Percentiles rank a stretch among this genome's conserved stretches.
Evolutionary conservation across 148 eudicot genomes (phyloP).

Genomic region (Chenopodium quinoa): DNA sequence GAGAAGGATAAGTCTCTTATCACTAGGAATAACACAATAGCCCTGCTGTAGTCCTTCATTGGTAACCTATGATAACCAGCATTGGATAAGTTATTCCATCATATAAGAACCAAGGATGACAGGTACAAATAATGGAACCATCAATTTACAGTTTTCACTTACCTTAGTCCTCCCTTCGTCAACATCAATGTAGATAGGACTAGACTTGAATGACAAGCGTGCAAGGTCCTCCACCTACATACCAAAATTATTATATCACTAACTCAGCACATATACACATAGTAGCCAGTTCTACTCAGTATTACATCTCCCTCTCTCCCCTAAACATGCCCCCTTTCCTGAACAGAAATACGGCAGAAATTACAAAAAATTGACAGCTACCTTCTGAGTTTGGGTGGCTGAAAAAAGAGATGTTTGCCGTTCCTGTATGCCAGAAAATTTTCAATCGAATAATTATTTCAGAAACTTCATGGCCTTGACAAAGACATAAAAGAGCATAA

Average conservation of each 20-base stretch:
- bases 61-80: slow-evolving; percentile 58
- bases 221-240: slow-evolving; percentile 87
- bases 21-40: slow-evolving; percentile 77
- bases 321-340: not conserved
- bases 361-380: slow-evolving; percentile 13
- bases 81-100: not conserved
- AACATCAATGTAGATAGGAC: slow-evolving; percentile 74
- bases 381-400: slow-evolving; percentile 98
- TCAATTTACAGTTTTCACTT: not conserved
- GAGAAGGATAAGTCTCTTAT: slow-evolving; percentile 74
- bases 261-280: too few relatives aligned
- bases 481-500: not conserved
- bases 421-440: slow-evolving; percentile 42
- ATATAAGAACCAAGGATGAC: not conserved
- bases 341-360: not conserved
- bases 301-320: not conserved
- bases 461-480: slow-evolving; percentile 2
- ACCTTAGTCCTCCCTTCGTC: slow-evolving; percentile 89
- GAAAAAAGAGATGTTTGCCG: slow-evolving; percentile 97
- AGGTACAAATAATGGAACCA: not conserved
- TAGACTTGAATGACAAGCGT: slow-evolving; percentile 72
- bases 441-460: slow-evolving; percentile 1
- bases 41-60: slow-evolving; percentile 97
- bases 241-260: not conserved
- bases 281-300: not conserved